These are phyloP conservation scores for Paxillus ammoniavirescens DNA, from an alignment of 768 basidiomycete species.

Conservation along the genomic window DNA sequence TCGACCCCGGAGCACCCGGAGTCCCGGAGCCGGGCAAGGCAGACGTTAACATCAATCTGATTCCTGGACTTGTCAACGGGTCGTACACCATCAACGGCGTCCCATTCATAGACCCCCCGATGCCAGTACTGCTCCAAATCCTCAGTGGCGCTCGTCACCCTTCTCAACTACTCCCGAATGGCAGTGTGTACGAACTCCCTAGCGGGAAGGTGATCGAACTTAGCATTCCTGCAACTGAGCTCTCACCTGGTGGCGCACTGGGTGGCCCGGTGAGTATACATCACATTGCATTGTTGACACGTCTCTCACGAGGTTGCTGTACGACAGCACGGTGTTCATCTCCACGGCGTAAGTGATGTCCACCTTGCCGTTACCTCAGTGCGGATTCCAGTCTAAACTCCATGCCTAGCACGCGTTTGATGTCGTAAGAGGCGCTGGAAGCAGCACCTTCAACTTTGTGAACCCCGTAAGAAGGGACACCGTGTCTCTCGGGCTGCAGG, in stretches of 20 bases:
- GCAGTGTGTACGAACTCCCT: conserved; percentile 41
- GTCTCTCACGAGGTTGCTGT: background rate
- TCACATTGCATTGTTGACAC: background rate
- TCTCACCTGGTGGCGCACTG: conserved; percentile 1
- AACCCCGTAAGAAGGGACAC: conserved; percentile 58
- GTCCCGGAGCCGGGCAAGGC: conserved; percentile 34
- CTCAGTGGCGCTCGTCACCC: conserved; percentile 36
- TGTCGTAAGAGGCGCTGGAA: conserved; percentile 41
- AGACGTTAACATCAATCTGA: conserved; percentile 38
- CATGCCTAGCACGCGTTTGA: conserved; percentile 36
- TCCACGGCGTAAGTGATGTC: conserved; percentile 40
- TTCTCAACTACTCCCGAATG: conserved; percentile 38
- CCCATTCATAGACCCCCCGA: conserved; percentile 29
- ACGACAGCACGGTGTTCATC: conserved; percentile 37
- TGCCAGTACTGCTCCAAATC: conserved; percentile 44
- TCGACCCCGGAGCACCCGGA: conserved; percentile 29
- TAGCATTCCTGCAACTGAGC: conserved; percentile 29
- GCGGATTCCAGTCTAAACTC: background rate
- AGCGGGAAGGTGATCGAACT: conserved; percentile 45
- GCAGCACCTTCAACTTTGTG: conserved; percentile 36
- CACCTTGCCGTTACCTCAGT: background rate
- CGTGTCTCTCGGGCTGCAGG: conserved; percentile 26
- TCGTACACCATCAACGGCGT: conserved; percentile 34
- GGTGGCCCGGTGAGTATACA: conserved; percentile 12
- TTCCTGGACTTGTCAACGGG: conserved; percentile 27